Conservation (phyloP, 2,329 filamentous ascomycete species). For the Fusarium armeniacum region DNA sequence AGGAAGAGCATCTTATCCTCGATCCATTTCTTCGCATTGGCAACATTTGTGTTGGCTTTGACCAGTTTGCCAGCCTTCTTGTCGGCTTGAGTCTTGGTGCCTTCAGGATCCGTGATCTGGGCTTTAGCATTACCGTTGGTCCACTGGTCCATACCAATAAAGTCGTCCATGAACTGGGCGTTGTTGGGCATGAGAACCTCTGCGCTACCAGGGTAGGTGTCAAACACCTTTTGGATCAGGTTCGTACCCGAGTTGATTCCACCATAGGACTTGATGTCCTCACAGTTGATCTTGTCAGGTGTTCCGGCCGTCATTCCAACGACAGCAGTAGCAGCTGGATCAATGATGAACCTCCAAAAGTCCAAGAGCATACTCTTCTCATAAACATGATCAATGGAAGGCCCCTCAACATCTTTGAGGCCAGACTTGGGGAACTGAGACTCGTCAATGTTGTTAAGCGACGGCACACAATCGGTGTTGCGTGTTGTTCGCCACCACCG, state of each 20-base stretch:
- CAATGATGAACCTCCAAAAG: slow-evolving; percentile 13
- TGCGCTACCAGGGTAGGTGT: slow-evolving; percentile 5
- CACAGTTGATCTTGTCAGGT: slow-evolving; percentile 16
- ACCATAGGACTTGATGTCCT: slow-evolving; percentile 19
- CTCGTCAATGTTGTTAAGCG: neutral
- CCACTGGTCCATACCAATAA: slow-evolving; percentile 32
- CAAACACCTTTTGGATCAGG: slow-evolving; percentile 11
- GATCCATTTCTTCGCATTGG: neutral
- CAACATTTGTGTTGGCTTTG: neutral
- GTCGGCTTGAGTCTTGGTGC: neutral
- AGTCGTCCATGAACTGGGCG: slow-evolving; percentile 11
- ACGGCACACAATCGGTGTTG: neutral
- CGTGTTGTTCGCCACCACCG: neutral
- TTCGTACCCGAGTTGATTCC: neutral
- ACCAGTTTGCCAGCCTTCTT: neutral
- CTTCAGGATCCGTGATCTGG: neutral
- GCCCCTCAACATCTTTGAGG: neutral
- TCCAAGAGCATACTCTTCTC: slow-evolving; percentile 35
- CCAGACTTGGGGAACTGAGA: neutral
- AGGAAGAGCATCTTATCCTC: neutral
- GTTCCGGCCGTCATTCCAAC: neutral
- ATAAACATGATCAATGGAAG: slow-evolving; percentile 26
- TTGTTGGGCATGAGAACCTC: neutral
- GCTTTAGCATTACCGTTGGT: slow-evolving; percentile 20
- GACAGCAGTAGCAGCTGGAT: neutral